Conservation (phyloP, 1,284 basidiomycete genomes). For the Erythrobasidium hasegawianum region DNA sequence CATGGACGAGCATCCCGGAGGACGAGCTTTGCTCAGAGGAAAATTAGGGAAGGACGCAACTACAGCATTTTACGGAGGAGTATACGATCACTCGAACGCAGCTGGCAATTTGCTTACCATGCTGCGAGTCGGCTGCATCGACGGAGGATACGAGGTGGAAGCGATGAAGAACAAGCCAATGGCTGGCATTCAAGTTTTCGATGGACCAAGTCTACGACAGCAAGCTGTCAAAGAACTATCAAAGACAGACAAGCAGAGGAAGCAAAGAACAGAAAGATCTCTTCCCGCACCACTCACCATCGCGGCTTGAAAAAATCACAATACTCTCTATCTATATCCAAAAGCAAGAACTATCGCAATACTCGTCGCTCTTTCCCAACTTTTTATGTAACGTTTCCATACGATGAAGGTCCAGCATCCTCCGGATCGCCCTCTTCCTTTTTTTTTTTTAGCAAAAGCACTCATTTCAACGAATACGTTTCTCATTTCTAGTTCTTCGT, state of each 20-base stretch:
- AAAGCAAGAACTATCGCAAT: too few relatives aligned
- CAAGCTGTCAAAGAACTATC: slow-evolving; percentile 25
- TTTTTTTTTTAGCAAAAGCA: too few relatives aligned
- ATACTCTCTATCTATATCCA: too few relatives aligned
- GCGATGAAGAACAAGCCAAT: slow-evolving; percentile 39
- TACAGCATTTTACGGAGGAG: slow-evolving; percentile 88
- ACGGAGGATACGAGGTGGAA: slow-evolving; percentile 39
- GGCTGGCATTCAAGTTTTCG: slow-evolving; percentile 4
- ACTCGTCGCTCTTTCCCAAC: neutral
- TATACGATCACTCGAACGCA: slow-evolving; percentile 89
- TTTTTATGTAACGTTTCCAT: neutral
- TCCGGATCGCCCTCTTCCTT: too few relatives aligned
- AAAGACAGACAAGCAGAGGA: slow-evolving; percentile 22
- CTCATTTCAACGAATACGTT: too few relatives aligned
- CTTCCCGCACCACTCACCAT: slow-evolving; percentile 20
- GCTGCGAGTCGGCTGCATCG: slow-evolving; percentile 25
- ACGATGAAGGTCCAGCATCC: too few relatives aligned
- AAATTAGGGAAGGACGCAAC: slow-evolving; percentile 79
- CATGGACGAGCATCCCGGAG: slow-evolving; percentile 85
- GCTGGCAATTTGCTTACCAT: slow-evolving; percentile 64
- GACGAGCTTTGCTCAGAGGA: slow-evolving; percentile 59
- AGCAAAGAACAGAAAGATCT: slow-evolving; percentile 9
- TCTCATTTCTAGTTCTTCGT: too few relatives aligned
- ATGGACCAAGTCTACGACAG: slow-evolving; percentile 14
- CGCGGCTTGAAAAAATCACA: slow-evolving; percentile 7